Base-by-base conservation (phyloP, 1,284 basidiomycete species). In the Ustilago cynodontis region DNA sequence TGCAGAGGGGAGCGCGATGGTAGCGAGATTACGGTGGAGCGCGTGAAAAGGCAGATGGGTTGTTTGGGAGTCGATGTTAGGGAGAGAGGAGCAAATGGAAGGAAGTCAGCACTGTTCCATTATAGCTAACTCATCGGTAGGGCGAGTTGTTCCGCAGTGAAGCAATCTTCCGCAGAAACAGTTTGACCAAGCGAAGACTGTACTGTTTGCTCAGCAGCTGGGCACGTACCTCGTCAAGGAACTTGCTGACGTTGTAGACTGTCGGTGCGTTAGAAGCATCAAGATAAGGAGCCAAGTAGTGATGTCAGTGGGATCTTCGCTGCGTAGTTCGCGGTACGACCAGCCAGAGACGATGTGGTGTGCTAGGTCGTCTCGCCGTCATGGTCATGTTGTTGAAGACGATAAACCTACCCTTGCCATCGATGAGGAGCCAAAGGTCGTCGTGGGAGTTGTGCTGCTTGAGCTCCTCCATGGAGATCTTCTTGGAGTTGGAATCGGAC, bases 161-260 rank as follows among this genome's bases (percentile, higher is more conserved):
- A 39, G 37, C 37, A 16, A 11, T 16, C 14, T 18, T 16, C 18
- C 6, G 31, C 31, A 11, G n/a, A 39, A 16, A 11, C 13, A 18
- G 13, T 18, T 16, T 18, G 16, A 7, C 18, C 18, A 6, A 18
- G 37, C 37, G n/a, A n/a, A n/a, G n/a, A n/a, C n/a, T n/a, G n/a
- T 5, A 51, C 49, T 29, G 49, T 26, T 51, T 11, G 54, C 39
- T 29, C 13, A 1, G 54, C 13, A 18, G 28, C 8, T 20, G n/a
- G n/a, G n/a, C n/a, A 86, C 89, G 74, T 87, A 95, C 94, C 92
- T 99, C 96, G 88, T 98, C 95, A 82, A 96, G 89, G 90, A 99
- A 99, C 86, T 93, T 92, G 60, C 94, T 92, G 80, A 93, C 92
- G 87, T 97, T 90, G 89, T 99, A 99, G 67, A 99, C 96, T 96